Percentiles rank a stretch among this genome's conserved stretches.
phyloP scores from a whole-genome alignment of 1,139 yeast genomes.

The Blastobotrys capitulatus region DNA sequence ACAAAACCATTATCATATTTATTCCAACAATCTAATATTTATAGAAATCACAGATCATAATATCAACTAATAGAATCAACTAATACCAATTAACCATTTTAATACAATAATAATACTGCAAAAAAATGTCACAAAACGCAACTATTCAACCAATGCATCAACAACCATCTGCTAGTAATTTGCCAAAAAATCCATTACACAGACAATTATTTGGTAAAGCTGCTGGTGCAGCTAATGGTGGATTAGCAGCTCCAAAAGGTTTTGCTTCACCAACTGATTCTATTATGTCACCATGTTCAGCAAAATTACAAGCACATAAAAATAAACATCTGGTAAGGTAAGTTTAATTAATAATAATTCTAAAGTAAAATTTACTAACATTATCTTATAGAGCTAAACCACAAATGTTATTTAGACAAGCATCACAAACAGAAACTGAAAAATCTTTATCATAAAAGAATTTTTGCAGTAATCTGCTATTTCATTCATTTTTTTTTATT shows the following conservation, averaged over 20 bases:
- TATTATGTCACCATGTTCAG: slow-evolving; percentile 52
- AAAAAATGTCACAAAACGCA: slow-evolving; percentile 10
- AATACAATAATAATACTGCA: neutral
- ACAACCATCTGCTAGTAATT: slow-evolving; percentile 6
- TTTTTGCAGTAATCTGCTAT: no score
- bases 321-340: slow-evolving; percentile 34
- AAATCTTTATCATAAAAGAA: neutral
- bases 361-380: neutral
- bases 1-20: no score
- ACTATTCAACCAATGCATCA: slow-evolving; percentile 17
- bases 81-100: neutral
- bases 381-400: slow-evolving; percentile 10
- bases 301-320: slow-evolving; percentile 47
- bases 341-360: slow-evolving; percentile 8
- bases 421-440: slow-evolving; percentile 5
- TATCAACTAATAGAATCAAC: no score
- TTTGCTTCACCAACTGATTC: slow-evolving; percentile 57
- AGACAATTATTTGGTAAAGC: slow-evolving; percentile 11
- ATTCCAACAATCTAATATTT: no score
- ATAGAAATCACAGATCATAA: no score
- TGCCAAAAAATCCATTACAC: slow-evolving; percentile 11
- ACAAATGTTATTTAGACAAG: slow-evolving; percentile 12
- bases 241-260: slow-evolving; percentile 15
- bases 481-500: no score
- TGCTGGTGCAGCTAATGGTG: neutral